Evolutionary conservation across 2,329 filamentous ascomycete species (phyloP), one percentile per base, ranked within the genome.

Genomic region (Botryotinia calthae): DNA sequence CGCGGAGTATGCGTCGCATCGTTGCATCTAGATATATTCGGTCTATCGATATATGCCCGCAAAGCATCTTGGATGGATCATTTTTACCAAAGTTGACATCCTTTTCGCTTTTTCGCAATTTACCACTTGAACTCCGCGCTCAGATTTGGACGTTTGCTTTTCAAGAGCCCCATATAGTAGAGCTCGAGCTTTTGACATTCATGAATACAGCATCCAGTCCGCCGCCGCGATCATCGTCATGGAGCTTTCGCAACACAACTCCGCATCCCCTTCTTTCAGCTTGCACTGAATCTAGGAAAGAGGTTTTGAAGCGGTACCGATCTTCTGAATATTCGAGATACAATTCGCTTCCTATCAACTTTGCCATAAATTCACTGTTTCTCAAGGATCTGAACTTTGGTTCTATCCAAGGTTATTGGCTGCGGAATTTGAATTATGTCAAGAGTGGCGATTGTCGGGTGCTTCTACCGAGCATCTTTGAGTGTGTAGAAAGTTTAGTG

Each of bases 81-180:
- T 42, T 34, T 42, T 25, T 25, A 37, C n/a, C 34, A 56, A 54
- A 67, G 4, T 67, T 67, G 48, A 54, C 48, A 20, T 42, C 34
- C 28, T 67, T 67, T 28, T 7, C 65, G n/a, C 34, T 42, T 56
- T 67, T 67, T 31, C 34, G 65, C 48, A 67, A 56, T 67, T 34
- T 67, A 54, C 65, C 65, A 31, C 37, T 37, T 42, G 65, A 67
- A 67, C 16, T 67, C n/a, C 46, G 65, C 25, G 46, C 65, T 56
- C 34, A 56, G 12, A 34, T 67, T 20, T 67, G 65, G 65, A 37
- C 48, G 34, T 31, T 67, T 54, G 65, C 48, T 42, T 37, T 67
- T n/a, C n/a, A 56, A 12, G 65, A 56, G 46, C 34, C 65, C 42
- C 48, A 31, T 56, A 16, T 42, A 37, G 48, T 56, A 42, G n/a